Evolutionary conservation across 768 basidiomycete species (phyloP).

Genomic region (Clavulina sp.): DNA sequence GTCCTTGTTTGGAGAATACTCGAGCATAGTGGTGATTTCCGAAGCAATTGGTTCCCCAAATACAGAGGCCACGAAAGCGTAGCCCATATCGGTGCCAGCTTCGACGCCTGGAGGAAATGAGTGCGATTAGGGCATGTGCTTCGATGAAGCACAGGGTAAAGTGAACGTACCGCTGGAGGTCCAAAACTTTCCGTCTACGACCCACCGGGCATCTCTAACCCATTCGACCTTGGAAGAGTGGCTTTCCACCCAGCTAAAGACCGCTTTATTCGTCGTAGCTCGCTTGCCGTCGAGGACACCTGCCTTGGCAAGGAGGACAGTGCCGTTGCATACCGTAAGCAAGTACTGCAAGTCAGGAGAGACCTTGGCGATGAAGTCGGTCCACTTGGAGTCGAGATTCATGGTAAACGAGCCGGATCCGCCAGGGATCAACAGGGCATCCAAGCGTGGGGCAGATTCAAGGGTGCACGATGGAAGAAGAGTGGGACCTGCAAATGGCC

Average conservation of each 20-base stretch:
- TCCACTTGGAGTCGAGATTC: too few species aligned
- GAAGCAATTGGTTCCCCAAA: not conserved
- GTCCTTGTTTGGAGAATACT: not conserved
- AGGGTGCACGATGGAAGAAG: not conserved
- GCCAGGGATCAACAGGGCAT: not conserved
- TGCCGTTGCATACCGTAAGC: constrained; percentile 28
- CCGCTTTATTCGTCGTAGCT: constrained; percentile 30
- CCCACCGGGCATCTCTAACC: constrained; percentile 31
- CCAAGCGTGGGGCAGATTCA: not conserved
- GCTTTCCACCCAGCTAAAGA: constrained; percentile 16
- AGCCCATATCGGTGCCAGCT: constrained; percentile 19
- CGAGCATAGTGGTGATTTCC: not conserved
- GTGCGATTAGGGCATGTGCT: too few species aligned
- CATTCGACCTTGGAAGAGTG: constrained; percentile 22
- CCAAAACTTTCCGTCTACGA: constrained; percentile 32
- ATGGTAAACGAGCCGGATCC: not conserved
- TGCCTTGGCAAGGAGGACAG: constrained; percentile 22
- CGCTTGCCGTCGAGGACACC: constrained; percentile 26
- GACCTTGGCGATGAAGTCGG: not conserved
- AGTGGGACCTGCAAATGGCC: too few species aligned
- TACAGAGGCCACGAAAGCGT: not conserved
- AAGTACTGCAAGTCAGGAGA: constrained; percentile 22
- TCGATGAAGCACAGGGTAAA: too few species aligned
- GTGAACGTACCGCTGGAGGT: too few species aligned
- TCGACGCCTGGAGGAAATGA: constrained; percentile 32